Base-by-base conservation (phyloP, 768 basidiomycete species). In the Calocybe indica region DNA sequence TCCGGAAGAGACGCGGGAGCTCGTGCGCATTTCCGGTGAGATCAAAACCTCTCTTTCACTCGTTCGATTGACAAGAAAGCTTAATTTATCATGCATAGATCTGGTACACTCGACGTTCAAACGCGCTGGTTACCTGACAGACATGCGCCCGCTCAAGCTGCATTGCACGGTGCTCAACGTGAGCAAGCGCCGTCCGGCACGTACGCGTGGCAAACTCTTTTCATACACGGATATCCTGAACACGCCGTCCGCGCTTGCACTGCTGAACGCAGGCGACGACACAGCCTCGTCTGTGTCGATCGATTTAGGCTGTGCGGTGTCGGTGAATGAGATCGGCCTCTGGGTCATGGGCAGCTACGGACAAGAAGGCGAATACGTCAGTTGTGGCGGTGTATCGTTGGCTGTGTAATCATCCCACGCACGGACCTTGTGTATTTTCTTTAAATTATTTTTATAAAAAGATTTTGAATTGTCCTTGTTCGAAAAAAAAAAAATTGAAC, bases 291-390 rank as follows among this genome's bases (percentile, higher is more conserved):
- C 56, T n/a, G 13, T 69, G 69, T 80, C 15, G 54, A 78, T 33
- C 68, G 85, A 85, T 0, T 55, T 63, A 1, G 85, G 78, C n/a
- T 22, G 28, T 7, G 33, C 5, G 6, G 48, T 55, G 69, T 43
- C 56, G 1, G 74, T 85, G 6, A 60, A 71, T 31, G 76, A 80
- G 52, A 62, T 87, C 8, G 79, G 87, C 58, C 67, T 88, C 31
- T 88, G 84, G 66, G 67, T 72, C 38, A 85, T 88, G 85, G 83
- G 85, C 0, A 85, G 84, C 53, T 73, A 72, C 53, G 83, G 79
- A 0, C 69, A 68, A 0, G 72, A 82, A 50, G 82, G 79, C 10
- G 82, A 79, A 58, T 88, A 87, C 55, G 70, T 80, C 12, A 75
- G 72, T 51, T 72, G 65, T 47, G 71, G 70, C 3, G 67, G 68